A percentile compares a stretch with the other conserved stretches of the same genome.
Evolutionary conservation across 768 basidiomycete genomes (phyloP).

Genomic region (Fomitopsis pulvina): DNA sequence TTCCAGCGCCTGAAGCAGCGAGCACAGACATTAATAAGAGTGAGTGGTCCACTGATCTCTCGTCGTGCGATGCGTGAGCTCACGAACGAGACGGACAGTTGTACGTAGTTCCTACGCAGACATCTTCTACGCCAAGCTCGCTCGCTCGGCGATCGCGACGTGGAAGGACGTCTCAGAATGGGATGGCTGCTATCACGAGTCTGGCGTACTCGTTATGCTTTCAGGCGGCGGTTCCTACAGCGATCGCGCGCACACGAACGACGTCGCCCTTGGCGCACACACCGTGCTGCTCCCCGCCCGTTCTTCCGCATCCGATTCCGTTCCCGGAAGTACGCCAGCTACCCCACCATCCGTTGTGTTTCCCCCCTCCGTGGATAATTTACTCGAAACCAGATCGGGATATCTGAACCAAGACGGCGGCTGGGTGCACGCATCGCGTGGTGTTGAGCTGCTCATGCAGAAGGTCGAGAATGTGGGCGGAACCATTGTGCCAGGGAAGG

Average conservation of each 20-base stretch:
- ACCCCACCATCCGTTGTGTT: slow-evolving; percentile 27
- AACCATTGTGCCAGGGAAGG: slow-evolving; percentile 48
- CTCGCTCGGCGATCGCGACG: slow-evolving; percentile 64
- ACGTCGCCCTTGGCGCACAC: slow-evolving; percentile 47
- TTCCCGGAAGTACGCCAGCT: too few species aligned
- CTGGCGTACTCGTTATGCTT: slow-evolving; percentile 57
- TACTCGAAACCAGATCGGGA: slow-evolving; percentile 36
- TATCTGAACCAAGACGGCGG: slow-evolving; percentile 77
- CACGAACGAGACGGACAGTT: too few species aligned
- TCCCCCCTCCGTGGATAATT: slow-evolving; percentile 31
- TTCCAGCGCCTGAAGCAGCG: slow-evolving; percentile 84
- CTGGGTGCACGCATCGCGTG: slow-evolving; percentile 78
- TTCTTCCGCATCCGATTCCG: too few species aligned
- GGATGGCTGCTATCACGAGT: slow-evolving; percentile 82
- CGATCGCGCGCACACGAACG: slow-evolving; percentile 54
- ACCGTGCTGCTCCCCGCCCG: slow-evolving; percentile 34
- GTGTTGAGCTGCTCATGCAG: slow-evolving; percentile 45
- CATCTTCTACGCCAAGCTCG: slow-evolving; percentile 59
- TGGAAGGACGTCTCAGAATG: slow-evolving; percentile 68
- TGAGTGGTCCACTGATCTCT: too few species aligned
- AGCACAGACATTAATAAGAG: slow-evolving; percentile 47
- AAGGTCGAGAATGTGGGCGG: slow-evolving; percentile 57
- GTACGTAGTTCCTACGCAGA: slow-evolving; percentile 72
- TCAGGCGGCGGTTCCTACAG: slow-evolving; percentile 38
- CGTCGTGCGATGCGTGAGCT: neutral